Evolutionary conservation across 306 rosid genomes (phyloP), one percentile per base, ranked within the genome.

Genomic region (Nissolia schottii): DNA sequence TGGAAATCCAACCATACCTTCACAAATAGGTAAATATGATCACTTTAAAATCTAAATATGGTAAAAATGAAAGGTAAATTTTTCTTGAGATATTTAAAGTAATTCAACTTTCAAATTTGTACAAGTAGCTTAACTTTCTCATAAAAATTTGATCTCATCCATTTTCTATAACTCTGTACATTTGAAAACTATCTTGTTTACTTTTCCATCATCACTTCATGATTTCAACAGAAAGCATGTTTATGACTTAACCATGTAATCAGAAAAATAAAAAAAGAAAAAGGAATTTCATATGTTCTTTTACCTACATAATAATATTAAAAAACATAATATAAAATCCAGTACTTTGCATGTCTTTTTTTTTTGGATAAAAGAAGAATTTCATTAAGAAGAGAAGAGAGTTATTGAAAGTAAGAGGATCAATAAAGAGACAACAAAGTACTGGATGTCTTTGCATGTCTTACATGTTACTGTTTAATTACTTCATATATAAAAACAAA

Each of bases 1-100:
- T 70, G 77, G 87, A 81, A 80, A 90, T 82, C 99, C 99, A 94
- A 73, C 99, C 97, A 85, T 94, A 94, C 95, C 99, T 94, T 79
- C 85, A 88, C 57, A 81, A 69, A 54, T 77, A 72, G 14, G 27
- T 20, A 29, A 74, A 73, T 61, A 75, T 58, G 58, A 53, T 78
- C 43, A 74, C 14, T 50, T 48, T 59, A 15, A 35, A 68, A 65
- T 75, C 54, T 49, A 35, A 25, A 50, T 50, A 72, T 9, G 51
- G 19, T 11, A 64, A 74, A 55, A 40, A 12, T 14, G 23, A 49
- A 7, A 14, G 50, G 43, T 16, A 55, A 8, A 22, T 34, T 32
- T 24, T 64, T 24, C 69, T 53, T 18, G 10, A 70, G 48, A 55
- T 14, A 74, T 41, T 23, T 53, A 38, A 71, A 57, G 16, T 69